Conservation (phyloP, 1,139 yeast species). For the Pichia sp. region DNA sequence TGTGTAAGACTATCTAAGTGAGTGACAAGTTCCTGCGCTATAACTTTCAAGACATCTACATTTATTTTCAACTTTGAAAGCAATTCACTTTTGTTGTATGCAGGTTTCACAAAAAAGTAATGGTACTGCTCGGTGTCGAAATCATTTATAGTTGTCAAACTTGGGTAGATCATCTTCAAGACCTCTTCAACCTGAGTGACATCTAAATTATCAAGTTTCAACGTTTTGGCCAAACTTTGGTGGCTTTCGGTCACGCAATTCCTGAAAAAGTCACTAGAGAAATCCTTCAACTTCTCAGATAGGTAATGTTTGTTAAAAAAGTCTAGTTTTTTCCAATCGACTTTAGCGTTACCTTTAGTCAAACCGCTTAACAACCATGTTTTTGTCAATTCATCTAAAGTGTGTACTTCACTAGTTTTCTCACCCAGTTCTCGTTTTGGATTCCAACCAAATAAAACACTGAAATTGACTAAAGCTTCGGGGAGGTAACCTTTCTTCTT, state of each 20-base stretch:
- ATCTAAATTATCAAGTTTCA: conserved; percentile 25
- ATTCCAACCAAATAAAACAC: conserved; percentile 93
- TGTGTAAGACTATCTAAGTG: conserved; percentile 8
- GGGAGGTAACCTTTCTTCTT: conserved; percentile 66
- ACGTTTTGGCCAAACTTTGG: conserved; percentile 22
- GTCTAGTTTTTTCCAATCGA: conserved; percentile 67
- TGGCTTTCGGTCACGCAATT: conserved; percentile 34
- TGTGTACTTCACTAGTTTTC: conserved; percentile 56
- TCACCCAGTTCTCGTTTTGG: conserved; percentile 59
- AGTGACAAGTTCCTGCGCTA: conserved; percentile 4
- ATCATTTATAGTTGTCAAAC: conserved; percentile 46
- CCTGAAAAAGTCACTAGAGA: conserved; percentile 33
- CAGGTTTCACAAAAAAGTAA: conserved; percentile 44
- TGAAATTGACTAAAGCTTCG: conserved; percentile 82
- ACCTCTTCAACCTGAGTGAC: conserved; percentile 33
- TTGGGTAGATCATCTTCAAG: conserved; percentile 36
- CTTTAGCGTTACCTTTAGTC: conserved; percentile 92
- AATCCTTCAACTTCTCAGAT: conserved; percentile 33
- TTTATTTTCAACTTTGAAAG: conserved; percentile 16
- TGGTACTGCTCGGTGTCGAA: conserved; percentile 38
- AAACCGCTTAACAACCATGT: conserved; percentile 54
- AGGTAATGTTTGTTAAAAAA: conserved; percentile 73
- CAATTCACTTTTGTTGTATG: conserved; percentile 29
- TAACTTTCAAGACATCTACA: conserved; percentile 5
- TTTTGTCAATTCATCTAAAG: conserved; percentile 48